Evolutionary conservation across 2,329 filamentous ascomycete species (phyloP).

Genomic region (Exophiala oligosperma): DNA sequence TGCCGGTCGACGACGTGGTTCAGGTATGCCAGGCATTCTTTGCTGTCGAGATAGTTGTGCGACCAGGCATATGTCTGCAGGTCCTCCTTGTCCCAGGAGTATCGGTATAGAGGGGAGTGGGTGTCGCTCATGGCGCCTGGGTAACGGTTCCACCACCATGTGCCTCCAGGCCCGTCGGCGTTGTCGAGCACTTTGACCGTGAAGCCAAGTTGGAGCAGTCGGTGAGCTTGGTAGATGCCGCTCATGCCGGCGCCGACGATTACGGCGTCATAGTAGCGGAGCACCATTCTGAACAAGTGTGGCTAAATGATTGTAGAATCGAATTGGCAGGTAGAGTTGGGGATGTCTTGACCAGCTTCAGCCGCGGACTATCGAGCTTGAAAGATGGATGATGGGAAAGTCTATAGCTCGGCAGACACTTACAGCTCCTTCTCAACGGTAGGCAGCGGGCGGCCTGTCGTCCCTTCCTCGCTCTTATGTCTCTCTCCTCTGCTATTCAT

Average conservation of each 20-base stretch:
- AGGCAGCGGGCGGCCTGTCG: too few species aligned
- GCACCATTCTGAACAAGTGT: too few species aligned
- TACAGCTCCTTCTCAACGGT: too few species aligned
- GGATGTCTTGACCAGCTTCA: too few species aligned
- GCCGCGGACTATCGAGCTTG: too few species aligned
- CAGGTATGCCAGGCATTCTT: conserved; percentile 49
- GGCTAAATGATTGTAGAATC: too few species aligned
- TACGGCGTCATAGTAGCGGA: conserved; percentile 24
- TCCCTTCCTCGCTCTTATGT: too few species aligned
- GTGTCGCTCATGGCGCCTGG: conserved; percentile 44
- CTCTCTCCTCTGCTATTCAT: too few species aligned
- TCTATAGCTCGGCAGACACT: too few species aligned
- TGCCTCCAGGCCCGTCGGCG: conserved; percentile 35
- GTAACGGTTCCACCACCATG: conserved; percentile 41
- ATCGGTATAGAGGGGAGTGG: conserved; percentile 48
- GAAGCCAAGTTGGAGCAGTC: conserved; percentile 51
- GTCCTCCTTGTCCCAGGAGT: conserved; percentile 46
- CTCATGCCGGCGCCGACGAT: conserved; percentile 35
- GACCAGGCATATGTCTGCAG: conserved; percentile 36
- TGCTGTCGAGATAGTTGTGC: conserved; percentile 35
- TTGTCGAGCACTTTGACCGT: conserved; percentile 53
- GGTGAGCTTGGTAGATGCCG: conserved; percentile 53
- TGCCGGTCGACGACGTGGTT: conserved; percentile 46
- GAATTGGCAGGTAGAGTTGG: too few species aligned
- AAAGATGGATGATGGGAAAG: too few species aligned